These are phyloP conservation scores for Rhizopogon vinicolor DNA, from an alignment of 768 basidiomycete genomes.

Conservation along the genomic window DNA sequence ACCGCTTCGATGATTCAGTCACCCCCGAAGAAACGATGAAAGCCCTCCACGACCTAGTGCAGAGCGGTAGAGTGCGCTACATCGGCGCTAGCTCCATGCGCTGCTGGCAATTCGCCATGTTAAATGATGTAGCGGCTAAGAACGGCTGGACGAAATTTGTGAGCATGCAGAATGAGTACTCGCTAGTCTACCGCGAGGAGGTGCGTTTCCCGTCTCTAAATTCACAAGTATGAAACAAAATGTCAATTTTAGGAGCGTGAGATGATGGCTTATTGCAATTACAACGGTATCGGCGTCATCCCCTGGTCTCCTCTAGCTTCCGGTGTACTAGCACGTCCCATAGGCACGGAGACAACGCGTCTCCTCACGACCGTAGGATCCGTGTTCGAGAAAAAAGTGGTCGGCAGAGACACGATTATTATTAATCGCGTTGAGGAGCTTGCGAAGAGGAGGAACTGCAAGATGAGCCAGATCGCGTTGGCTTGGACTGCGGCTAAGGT, in stretches of 20 bases:
- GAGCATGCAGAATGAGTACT: conserved; percentile 53
- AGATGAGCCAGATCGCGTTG: conserved; percentile 43
- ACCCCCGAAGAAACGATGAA: conserved; percentile 45
- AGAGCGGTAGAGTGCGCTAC: conserved; percentile 45
- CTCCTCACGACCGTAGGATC: conserved; percentile 11
- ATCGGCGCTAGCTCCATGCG: conserved; percentile 46
- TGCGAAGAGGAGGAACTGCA: conserved; percentile 32
- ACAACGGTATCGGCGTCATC: conserved; percentile 48
- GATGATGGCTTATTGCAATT: conserved; percentile 40
- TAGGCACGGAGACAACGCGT: conserved; percentile 22
- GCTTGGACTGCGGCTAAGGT: conserved; percentile 39
- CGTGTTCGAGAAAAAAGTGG: conserved; percentile 16
- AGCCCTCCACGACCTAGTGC: conserved; percentile 45
- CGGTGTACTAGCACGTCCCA: conserved; percentile 36
- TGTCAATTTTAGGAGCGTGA: conserved; percentile 30
- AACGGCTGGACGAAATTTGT: conserved; percentile 50
- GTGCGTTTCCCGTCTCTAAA: conserved; percentile 12
- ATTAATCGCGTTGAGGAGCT: conserved; percentile 37
- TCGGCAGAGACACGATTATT: conserved; percentile 29
- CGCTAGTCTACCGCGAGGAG: conserved; percentile 51
- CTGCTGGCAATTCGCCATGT: conserved; percentile 39
- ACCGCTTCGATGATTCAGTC: conserved; percentile 33
- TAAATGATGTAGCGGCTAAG: conserved; percentile 40
- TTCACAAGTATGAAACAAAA: background rate
- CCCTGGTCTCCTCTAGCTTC: conserved; percentile 44